Conservation (phyloP, 2,329 filamentous ascomycete genomes). For the Fusarium subtropicale region DNA sequence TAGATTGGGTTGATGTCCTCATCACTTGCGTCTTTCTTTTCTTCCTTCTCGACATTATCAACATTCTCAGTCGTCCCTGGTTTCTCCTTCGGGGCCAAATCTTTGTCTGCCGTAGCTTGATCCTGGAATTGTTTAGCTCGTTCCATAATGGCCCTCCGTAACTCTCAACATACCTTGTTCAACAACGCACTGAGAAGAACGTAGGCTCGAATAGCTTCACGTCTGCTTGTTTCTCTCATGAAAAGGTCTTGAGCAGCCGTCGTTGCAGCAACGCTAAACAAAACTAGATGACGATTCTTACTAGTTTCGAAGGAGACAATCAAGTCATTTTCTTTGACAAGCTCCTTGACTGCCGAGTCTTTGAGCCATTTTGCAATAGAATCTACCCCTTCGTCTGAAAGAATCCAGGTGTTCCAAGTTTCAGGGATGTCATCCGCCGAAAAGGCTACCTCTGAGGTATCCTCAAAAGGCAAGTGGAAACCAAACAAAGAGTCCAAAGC, state of each 20-base stretch:
- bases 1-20: background rate
- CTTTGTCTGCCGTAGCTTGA: background rate
- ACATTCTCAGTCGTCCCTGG: accelerated
- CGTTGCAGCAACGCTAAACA: background rate
- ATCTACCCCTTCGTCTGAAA: background rate
- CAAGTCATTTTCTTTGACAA: background rate
- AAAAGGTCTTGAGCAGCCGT: background rate
- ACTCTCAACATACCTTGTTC: background rate
- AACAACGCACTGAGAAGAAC: background rate
- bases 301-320: background rate
- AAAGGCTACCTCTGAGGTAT: background rate
- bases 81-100: accelerated
- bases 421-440: background rate
- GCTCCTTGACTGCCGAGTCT: background rate
- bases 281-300: background rate
- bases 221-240: background rate
- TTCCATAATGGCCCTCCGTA: accelerated
- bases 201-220: background rate
- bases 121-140: accelerated
- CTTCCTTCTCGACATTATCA: accelerated
- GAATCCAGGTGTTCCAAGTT: background rate
- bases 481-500: background rate
- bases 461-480: background rate
- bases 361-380: background rate
- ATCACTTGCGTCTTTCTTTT: background rate